Evolutionary conservation across 1,139 yeast genomes (phyloP).

Genomic region (Kurtzmaniella quercitrusa): DNA sequence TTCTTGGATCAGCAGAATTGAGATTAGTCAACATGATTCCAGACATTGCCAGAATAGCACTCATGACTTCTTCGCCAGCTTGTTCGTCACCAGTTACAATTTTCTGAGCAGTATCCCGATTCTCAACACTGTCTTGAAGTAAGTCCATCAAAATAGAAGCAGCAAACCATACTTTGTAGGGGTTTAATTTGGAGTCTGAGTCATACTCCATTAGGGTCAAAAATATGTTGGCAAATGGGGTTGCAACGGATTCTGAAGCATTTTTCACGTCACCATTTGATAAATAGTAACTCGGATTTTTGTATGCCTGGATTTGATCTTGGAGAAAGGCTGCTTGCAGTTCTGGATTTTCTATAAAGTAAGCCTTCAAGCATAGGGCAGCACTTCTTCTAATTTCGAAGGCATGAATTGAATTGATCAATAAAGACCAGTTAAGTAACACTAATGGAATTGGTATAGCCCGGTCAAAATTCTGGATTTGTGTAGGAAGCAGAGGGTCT

Average conservation of each 20-base stretch:
- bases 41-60: slow-evolving; percentile 74
- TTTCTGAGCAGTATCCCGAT: slow-evolving; percentile 46
- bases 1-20: slow-evolving; percentile 64
- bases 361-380: slow-evolving; percentile 60
- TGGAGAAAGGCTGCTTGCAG: slow-evolving; percentile 58
- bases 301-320: slow-evolving; percentile 56
- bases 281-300: slow-evolving; percentile 19
- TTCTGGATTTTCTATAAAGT: slow-evolving; percentile 60
- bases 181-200: slow-evolving; percentile 70
- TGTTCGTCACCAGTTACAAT: slow-evolving; percentile 66
- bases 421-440: slow-evolving; percentile 75
- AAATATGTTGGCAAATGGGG: slow-evolving; percentile 54
- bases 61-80: slow-evolving; percentile 69
- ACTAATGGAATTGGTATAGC: slow-evolving; percentile 69
- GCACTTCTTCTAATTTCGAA: slow-evolving; percentile 81
- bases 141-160: slow-evolving; percentile 60
- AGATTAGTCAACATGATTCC: slow-evolving; percentile 70
- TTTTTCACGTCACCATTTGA: slow-evolving; percentile 5
- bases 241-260: slow-evolving; percentile 8
- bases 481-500: slow-evolving; percentile 71
- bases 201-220: slow-evolving; percentile 74
- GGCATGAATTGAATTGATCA: slow-evolving; percentile 73
- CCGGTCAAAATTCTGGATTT: slow-evolving; percentile 27
- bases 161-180: slow-evolving; percentile 87
- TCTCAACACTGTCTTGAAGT: slow-evolving; percentile 53